phyloP scores from a whole-genome alignment of 106 monocot genomes.

The Apostasia shenzhenica region DNA sequence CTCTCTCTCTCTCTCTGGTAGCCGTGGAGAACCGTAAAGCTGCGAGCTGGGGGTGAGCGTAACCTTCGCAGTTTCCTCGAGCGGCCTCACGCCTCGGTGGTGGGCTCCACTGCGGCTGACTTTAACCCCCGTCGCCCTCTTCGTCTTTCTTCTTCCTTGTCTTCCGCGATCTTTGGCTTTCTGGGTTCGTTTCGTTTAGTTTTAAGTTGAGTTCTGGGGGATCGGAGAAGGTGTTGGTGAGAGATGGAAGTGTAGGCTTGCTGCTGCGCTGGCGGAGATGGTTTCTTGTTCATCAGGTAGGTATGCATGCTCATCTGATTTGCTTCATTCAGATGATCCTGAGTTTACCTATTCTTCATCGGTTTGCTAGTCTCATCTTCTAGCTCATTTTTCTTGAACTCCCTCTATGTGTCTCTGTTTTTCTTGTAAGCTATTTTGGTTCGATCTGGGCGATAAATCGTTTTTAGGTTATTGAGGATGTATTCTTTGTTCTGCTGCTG shows the following conservation, averaged over 20 bases:
- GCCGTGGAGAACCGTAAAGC: neutral
- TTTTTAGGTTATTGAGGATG: too few species aligned
- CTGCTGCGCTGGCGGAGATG: slow-evolving; percentile 4
- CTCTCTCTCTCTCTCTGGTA: neutral
- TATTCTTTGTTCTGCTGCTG: neutral
- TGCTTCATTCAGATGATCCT: neutral
- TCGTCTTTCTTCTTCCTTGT: too few species aligned
- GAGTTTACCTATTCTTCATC: neutral
- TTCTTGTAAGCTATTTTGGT: neutral
- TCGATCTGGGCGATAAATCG: neutral
- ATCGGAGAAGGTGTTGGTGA: slow-evolving; percentile 1
- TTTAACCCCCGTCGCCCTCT: neutral
- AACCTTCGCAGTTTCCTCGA: neutral
- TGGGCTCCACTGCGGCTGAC: too few species aligned
- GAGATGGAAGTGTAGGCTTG: slow-evolving; percentile 1
- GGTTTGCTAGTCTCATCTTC: neutral
- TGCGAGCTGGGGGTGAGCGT: neutral
- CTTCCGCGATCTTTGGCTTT: neutral
- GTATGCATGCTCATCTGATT: neutral
- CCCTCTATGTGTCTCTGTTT: neutral
- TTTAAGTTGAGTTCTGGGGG: neutral
- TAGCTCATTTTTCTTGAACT: too few species aligned
- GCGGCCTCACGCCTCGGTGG: too few species aligned
- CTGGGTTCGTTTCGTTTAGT: neutral
- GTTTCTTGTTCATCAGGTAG: slow-evolving; percentile 1